Base-by-base conservation (phyloP, 495 filamentous ascomycete species). In the Recurvomyces mirabilis region DNA sequence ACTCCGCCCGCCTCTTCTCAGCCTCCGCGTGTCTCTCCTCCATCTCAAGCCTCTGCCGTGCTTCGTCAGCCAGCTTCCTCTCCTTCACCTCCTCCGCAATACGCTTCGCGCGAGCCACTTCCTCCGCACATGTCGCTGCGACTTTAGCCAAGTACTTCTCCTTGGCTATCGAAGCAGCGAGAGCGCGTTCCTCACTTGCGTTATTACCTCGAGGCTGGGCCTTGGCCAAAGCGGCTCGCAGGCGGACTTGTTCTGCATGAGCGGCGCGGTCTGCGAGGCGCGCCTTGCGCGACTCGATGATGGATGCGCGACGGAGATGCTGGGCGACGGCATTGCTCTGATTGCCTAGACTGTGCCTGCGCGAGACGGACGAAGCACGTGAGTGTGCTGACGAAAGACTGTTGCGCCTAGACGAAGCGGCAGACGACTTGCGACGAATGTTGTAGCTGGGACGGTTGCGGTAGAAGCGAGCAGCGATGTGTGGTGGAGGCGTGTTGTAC, bases 181-280 rank as follows among this genome's bases (percentile, higher is more conserved):
- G 58, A 1, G 86, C 87, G 52, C 82, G 67, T 65, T 91, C 85
- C 62, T 95, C 86, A 49, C 77, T 75, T 57, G 79, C 77, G 58
- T 79, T 77, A 36, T 66, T 61, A 43, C 53, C 31, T 50, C 75
- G 73, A 14, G 77, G 78, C 12, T 78, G 75, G 28, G 82, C 82
- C 69, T 87, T 94, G 23, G 81, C 82, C 25, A 51, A 24, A n/a
- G 85, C 86, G 33, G 84, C 91, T 42, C 82, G 81, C 41, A 91
- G 67, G 44, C 91, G 84, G n/a, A 98, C 91, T 66, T 94, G 88
- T 61, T 98, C 91, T 36, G 87, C 91, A 66, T 98, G 87, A 32
- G 86, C 84, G 10, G 89, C 93, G 32, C 89, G 77, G 60, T 94
- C 91, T 41, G 93, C 91, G 20, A 96, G 74, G 35, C 88, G 78